Conservation (phyloP, 352 stramenopile genomes). For the Phytophthora litchii region DNA sequence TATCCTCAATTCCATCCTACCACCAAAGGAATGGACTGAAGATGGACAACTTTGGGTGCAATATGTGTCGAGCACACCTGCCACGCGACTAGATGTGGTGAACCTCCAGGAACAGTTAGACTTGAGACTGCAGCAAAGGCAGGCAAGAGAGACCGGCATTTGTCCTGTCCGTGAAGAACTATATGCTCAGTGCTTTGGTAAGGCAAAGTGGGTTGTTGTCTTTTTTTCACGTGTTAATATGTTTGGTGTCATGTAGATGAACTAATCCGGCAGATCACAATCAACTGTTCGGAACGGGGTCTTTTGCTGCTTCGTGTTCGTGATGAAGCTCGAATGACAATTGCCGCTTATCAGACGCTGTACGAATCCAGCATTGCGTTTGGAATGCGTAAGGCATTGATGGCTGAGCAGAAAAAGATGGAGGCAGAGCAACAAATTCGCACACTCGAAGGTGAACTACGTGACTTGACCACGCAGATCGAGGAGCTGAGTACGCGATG, state of each 20-base stretch:
- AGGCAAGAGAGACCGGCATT: conserved; percentile 93
- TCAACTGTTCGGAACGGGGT: conserved; percentile 92
- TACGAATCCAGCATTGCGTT: conserved; percentile 94
- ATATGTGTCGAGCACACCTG: conserved; percentile 92
- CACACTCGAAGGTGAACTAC: conserved; percentile 75
- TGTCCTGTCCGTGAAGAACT: conserved; percentile 93
- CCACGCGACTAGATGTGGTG: conserved; percentile 92
- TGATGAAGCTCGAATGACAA: conserved; percentile 93
- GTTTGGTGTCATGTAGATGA: conserved; percentile 60
- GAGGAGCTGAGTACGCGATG: conserved; percentile 72
- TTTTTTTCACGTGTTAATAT: too few species aligned
- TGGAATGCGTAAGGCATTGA: conserved; percentile 93
- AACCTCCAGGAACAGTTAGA: conserved; percentile 93
- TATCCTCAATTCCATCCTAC: conserved; percentile 92
- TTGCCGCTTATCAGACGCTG: conserved; percentile 92
- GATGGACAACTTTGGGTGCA: conserved; percentile 93
- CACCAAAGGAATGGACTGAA: conserved; percentile 89
- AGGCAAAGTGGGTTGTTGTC: not conserved
- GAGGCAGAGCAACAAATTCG: conserved; percentile 86
- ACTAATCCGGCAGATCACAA: conserved; percentile 92
- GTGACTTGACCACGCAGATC: conserved; percentile 82
- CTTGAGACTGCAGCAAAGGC: conserved; percentile 87
- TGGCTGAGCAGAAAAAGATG: conserved; percentile 92
- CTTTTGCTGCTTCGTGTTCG: conserved; percentile 89
- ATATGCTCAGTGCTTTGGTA: conserved; percentile 93